These are phyloP conservation scores for Cryptococcus jaspeensis DNA, from an alignment of 1,284 basidiomycete species.

Conservation along the genomic window DNA sequence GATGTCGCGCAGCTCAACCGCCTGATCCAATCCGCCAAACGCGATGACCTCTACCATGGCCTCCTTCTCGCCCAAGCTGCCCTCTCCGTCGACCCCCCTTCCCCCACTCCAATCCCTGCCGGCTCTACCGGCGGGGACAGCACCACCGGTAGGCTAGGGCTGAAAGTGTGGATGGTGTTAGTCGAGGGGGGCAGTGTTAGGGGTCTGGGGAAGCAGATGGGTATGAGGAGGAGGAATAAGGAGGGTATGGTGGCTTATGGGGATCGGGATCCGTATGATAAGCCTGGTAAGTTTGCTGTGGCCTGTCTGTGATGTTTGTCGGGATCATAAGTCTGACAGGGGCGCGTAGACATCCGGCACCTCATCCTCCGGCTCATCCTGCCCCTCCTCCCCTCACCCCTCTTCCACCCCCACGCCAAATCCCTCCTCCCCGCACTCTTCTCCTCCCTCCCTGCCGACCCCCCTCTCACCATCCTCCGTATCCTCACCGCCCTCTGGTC, in stretches of 20 bases:
- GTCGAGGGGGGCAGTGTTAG: slow-evolving; percentile 45
- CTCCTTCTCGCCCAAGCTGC: slow-evolving; percentile 41
- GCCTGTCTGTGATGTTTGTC: too few relatives aligned
- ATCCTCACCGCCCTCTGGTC: slow-evolving; percentile 46
- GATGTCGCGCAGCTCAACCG: slow-evolving; percentile 39
- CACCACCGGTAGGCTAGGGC: slow-evolving; percentile 27
- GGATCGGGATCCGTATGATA: slow-evolving; percentile 44
- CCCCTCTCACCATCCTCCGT: slow-evolving; percentile 47
- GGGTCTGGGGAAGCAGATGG: slow-evolving; percentile 46
- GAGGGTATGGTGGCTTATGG: slow-evolving; percentile 40
- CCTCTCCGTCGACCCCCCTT: slow-evolving; percentile 39
- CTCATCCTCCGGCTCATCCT: slow-evolving; percentile 44
- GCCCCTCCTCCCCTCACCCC: slow-evolving; percentile 36
- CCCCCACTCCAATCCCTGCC: slow-evolving; percentile 2
- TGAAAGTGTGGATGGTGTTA: slow-evolving; percentile 39
- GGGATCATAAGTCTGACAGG: too few relatives aligned
- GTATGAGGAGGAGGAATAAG: slow-evolving; percentile 47
- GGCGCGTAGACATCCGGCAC: slow-evolving; percentile 45
- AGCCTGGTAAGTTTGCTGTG: slow-evolving; percentile 29
- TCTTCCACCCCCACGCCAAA: slow-evolving; percentile 41
- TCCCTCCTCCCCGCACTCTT: slow-evolving; percentile 41
- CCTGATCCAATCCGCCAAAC: slow-evolving; percentile 42
- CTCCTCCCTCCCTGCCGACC: slow-evolving; percentile 44
- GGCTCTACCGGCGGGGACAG: slow-evolving; percentile 18
- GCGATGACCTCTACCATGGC: slow-evolving; percentile 45